Evolutionary conservation across 305 asterid species (phyloP).

Genomic region (Rubia balearica): DNA sequence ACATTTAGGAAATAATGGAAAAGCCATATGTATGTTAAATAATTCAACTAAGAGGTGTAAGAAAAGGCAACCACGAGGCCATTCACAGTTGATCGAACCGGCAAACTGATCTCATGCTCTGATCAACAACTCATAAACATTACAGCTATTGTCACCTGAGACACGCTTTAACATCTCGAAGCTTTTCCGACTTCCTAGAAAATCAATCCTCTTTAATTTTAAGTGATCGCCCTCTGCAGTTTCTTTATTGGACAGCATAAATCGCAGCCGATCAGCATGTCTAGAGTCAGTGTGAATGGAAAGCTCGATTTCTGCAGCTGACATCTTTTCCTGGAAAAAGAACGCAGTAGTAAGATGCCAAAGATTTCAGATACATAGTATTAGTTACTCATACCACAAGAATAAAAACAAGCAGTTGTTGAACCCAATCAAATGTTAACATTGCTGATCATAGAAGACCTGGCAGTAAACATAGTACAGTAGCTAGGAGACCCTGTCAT

Average conservation of each 20-base stretch:
- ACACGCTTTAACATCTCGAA: conserved; percentile 93
- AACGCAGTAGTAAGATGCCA: not conserved
- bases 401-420: not conserved
- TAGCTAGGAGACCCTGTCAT: not conserved
- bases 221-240: conserved; percentile 29
- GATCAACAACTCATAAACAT: conserved; percentile 72
- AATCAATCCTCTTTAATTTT: conserved; percentile 60
- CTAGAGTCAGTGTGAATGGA: conserved; percentile 89
- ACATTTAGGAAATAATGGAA: not conserved
- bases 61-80: not conserved
- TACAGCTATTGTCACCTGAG: conserved; percentile 60
- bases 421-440: not conserved
- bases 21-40: not conserved
- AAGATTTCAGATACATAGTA: not conserved
- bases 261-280: conserved; percentile 74
- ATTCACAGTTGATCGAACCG: not conserved
- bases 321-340: conserved; percentile 52
- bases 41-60: not conserved
- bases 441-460: not conserved
- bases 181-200: conserved; percentile 84
- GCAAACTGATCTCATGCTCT: conserved; percentile 40
- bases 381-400: not conserved
- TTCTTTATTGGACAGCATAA: conserved; percentile 50
- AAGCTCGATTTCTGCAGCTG: conserved; percentile 66
- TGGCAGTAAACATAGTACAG: not conserved